These are phyloP conservation scores for Pyrenula aspistea DNA, from an alignment of 495 filamentous ascomycete genomes.

Conservation along the genomic window DNA sequence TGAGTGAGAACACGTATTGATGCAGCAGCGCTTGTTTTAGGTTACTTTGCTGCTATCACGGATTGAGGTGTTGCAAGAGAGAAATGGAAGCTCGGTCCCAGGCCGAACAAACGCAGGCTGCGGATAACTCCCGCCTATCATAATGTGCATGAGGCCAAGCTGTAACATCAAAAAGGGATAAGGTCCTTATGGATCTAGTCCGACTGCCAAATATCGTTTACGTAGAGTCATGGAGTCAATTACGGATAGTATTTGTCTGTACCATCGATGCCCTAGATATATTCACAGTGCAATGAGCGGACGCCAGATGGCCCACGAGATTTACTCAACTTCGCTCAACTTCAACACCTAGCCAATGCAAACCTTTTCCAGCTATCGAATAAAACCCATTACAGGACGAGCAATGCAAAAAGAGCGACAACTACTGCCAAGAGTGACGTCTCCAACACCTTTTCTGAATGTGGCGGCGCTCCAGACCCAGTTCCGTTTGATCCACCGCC, in stretches of 20 bases:
- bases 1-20: too few relatives aligned
- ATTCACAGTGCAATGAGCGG: neutral
- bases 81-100: too few relatives aligned
- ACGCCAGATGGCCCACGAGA: neutral
- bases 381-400: slow-evolving; percentile 33
- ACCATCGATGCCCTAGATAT: neutral
- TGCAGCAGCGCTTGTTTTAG: too few relatives aligned
- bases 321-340: neutral
- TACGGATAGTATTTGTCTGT: neutral
- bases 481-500: slow-evolving; percentile 11
- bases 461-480: slow-evolving; percentile 12
- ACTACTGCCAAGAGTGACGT: slow-evolving; percentile 45
- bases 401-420: slow-evolving; percentile 40
- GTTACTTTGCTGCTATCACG: too few relatives aligned
- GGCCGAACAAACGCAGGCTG: too few relatives aligned
- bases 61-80: too few relatives aligned
- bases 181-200: too few relatives aligned
- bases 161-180: too few relatives aligned
- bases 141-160: too few relatives aligned
- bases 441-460: slow-evolving; percentile 31
- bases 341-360: neutral
- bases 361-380: neutral
- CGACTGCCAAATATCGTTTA: too few relatives aligned
- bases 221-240: neutral
- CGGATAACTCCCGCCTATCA: too few relatives aligned